phyloP scores from a whole-genome alignment of 176 grass and related monocot species.

The Musa beccarii region DNA sequence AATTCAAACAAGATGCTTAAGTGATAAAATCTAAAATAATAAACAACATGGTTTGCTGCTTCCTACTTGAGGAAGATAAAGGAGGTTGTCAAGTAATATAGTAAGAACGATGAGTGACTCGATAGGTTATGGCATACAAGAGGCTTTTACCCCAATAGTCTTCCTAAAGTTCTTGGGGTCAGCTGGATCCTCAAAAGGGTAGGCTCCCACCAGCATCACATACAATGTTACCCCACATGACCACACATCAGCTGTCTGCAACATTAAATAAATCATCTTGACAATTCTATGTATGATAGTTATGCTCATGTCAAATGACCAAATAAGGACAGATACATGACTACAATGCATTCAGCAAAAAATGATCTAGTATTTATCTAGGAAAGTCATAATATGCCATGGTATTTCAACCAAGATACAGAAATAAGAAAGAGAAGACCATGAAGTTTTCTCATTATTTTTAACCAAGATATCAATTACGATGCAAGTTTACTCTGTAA shows the following conservation, averaged over 20 bases:
- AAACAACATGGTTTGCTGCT: not conserved
- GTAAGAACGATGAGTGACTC: not conserved
- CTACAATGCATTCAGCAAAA: not conserved
- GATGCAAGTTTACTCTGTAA: too few relatives aligned
- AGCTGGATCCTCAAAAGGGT: conserved; percentile 67
- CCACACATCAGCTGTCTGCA: conserved; percentile 74
- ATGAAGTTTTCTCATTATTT: too few relatives aligned
- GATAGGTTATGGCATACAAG: not conserved
- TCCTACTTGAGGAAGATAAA: not conserved
- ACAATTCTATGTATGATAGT: not conserved
- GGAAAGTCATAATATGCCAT: too few relatives aligned
- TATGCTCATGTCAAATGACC: not conserved
- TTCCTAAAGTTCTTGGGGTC: conserved; percentile 75
- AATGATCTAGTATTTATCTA: not conserved
- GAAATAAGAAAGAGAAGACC: too few relatives aligned
- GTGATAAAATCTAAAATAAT: not conserved
- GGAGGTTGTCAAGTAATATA: not conserved
- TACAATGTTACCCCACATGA: conserved; percentile 76
- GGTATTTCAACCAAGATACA: too few relatives aligned
- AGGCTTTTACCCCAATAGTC: conserved; percentile 42
- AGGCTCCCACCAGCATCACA: conserved; percentile 69
- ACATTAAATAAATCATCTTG: not conserved
- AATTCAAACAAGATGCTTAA: not conserved
- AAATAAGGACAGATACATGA: not conserved
- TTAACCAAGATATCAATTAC: too few relatives aligned